These are phyloP conservation scores for Kazachstania sp. DNA, from an alignment of 1,139 yeast genomes.

Conservation along the genomic window DNA sequence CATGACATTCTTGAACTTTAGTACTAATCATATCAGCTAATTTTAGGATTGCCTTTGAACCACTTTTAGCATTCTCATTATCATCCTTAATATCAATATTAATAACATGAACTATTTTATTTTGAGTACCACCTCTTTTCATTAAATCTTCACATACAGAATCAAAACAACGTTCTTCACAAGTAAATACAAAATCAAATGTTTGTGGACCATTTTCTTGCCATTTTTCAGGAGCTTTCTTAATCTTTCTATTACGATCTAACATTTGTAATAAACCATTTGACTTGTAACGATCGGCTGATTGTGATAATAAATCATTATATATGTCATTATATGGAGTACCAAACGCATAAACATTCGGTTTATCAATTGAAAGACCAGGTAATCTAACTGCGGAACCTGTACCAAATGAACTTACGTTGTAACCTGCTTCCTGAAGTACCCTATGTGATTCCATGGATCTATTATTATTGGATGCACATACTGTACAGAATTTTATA, in stretches of 20 bases:
- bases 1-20: slow-evolving; percentile 34
- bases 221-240: slow-evolving; percentile 93
- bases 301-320: slow-evolving; percentile 67
- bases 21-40: slow-evolving; percentile 46
- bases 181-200: slow-evolving; percentile 87
- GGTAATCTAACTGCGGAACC: slow-evolving; percentile 95
- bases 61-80: slow-evolving; percentile 86
- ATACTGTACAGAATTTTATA: slow-evolving; percentile 82
- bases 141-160: slow-evolving; percentile 89
- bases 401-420: slow-evolving; percentile 88
- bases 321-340: slow-evolving; percentile 88
- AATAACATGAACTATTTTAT: slow-evolving; percentile 74
- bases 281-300: slow-evolving; percentile 64
- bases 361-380: slow-evolving; percentile 84
- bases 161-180: slow-evolving; percentile 97
- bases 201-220: slow-evolving; percentile 43
- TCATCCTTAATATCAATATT: slow-evolving; percentile 95
- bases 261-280: slow-evolving; percentile 90
- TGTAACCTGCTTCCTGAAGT: slow-evolving; percentile 76
- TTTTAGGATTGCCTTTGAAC: slow-evolving; percentile 82
- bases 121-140: slow-evolving; percentile 58
- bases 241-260: slow-evolving; percentile 77
- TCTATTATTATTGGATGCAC: slow-evolving; percentile 92
- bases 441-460: slow-evolving; percentile 97
- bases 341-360: slow-evolving; percentile 89